Base-by-base conservation (phyloP, 2,329 filamentous ascomycete species). In the Hymenoscyphus linearis region DNA sequence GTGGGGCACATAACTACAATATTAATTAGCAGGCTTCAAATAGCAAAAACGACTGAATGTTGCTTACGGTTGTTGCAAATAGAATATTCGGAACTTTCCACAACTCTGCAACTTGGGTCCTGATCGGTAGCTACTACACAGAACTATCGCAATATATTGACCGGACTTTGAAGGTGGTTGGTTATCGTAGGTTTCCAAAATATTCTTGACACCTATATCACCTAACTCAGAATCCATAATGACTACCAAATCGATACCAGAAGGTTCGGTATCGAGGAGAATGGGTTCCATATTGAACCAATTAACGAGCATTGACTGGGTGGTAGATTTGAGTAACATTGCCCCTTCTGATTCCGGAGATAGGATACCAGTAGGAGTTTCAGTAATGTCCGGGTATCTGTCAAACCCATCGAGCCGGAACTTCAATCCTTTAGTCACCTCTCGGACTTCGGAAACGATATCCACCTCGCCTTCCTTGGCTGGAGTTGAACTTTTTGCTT, bases 331-430 rank as follows among this genome's bases (percentile, higher is more conserved):
- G 10, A 72, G 62, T 26, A 68, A 50, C 61, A 71, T 68, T 2
- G 67, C 66, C 6, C 64, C 67, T 58, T 70, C 64, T 18, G 61
- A 59, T 22, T 72, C 70, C 1, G 65, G 55, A 13, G 68, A 67
- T 2, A 72, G 62, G 26, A 71, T 72, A 7, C 71, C 71, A 34
- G 69, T 70, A n/a, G 70, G 70, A 13, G 66, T 63, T 55, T 71
- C 70, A 6, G 64, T 37, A n/a, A 71, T 69, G 53, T 71, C 69
- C 9, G 70, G 70, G 58, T 70, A 70, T 40, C 65, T 59, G 35
- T 72, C 68, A 54, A 72, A 71, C 4, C 66, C 64, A 22, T 68
- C 62, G 5, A 72, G 64, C 18, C 64, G 60, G 25, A 66, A 68
- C 25, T 60, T 68, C 9, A 66, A 57, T 10, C 67, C 68, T 35